phyloP scores from a whole-genome alignment of 2,329 filamentous ascomycete species.

The Aspergillus sp. region DNA sequence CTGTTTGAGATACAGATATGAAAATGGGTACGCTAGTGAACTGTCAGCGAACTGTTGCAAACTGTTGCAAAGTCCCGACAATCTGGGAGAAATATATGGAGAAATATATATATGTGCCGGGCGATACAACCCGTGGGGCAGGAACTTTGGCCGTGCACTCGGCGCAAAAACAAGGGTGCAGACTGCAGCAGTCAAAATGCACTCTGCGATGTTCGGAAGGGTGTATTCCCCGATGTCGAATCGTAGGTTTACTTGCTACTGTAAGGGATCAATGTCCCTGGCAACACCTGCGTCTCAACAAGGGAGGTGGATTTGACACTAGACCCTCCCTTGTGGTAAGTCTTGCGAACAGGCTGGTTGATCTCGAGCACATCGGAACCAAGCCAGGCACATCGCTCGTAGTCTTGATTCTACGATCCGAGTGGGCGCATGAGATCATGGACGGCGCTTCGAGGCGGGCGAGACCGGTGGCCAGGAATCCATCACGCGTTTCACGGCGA shows the following conservation, averaged over 20 bases:
- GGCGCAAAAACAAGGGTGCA: neutral
- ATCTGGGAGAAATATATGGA: neutral
- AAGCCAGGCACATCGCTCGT: conserved; percentile 4
- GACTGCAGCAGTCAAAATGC: neutral
- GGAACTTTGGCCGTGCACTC: neutral
- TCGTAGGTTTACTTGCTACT: neutral
- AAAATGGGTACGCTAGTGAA: too few relatives aligned
- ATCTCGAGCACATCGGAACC: conserved; percentile 1
- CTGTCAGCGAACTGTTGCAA: too few relatives aligned
- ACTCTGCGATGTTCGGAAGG: too few relatives aligned
- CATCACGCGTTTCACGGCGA: neutral
- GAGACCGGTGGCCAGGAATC: conserved; percentile 2
- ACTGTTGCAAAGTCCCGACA: too few relatives aligned
- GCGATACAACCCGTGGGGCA: neutral
- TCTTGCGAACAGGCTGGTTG: neutral
- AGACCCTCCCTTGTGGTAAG: neutral
- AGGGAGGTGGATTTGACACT: neutral
- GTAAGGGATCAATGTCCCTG: neutral
- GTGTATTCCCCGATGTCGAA: too few relatives aligned
- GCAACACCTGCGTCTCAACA: neutral
- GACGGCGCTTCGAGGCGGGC: neutral
- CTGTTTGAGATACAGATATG: too few relatives aligned
- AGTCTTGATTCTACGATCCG: conserved; percentile 4
- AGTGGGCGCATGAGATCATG: conserved; percentile 1
- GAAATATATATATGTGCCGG: neutral